These are phyloP conservation scores for Candida chilensis DNA, from an alignment of 805 yeast species.

Conservation along the genomic window DNA sequence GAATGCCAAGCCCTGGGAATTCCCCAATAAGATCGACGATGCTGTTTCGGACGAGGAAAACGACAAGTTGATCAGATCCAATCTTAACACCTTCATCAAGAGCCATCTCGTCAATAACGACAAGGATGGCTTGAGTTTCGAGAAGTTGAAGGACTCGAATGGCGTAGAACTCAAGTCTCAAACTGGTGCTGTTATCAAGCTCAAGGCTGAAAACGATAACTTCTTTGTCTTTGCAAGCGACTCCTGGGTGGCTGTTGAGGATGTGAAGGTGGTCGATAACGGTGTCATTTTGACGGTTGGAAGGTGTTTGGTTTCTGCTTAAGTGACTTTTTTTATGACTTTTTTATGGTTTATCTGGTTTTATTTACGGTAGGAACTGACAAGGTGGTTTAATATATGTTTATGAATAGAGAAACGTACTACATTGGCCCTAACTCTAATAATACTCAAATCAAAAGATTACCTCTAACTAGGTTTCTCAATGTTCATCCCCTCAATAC, in stretches of 20 bases:
- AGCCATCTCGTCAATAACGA: conserved; percentile 67
- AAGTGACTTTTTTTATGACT: not conserved
- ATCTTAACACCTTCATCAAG: conserved; percentile 48
- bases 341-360: not conserved
- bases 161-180: not conserved
- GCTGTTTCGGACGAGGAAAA: conserved; percentile 26
- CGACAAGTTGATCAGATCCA: conserved; percentile 39
- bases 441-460: not conserved
- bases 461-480: not conserved
- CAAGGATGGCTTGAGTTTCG: not conserved
- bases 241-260: not conserved
- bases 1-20: conserved; percentile 71
- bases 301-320: not conserved
- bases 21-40: conserved; percentile 43
- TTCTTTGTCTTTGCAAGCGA: not conserved
- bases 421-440: not conserved
- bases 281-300: not conserved
- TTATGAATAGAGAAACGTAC: not conserved
- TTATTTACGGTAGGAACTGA: not conserved
- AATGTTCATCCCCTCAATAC: conserved; percentile 6
- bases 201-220: not conserved
- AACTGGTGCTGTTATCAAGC: not conserved
- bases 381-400: not conserved
- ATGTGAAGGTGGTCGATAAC: not conserved
- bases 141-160: not conserved